phyloP scores from a whole-genome alignment of 768 basidiomycete genomes.

The Serendipita vermifera region DNA sequence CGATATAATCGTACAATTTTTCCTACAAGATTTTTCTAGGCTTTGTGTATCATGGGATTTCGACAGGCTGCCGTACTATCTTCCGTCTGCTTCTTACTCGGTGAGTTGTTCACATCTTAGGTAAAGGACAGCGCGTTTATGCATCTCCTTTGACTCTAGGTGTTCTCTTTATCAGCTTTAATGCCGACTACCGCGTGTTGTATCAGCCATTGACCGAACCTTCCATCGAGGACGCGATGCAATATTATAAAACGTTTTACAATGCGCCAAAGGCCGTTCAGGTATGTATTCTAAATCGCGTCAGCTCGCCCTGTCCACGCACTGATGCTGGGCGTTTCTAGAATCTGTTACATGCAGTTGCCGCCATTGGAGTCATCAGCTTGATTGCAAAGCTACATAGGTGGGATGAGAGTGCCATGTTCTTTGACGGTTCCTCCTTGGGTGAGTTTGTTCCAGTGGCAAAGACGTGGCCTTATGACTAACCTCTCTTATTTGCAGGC shows the following conservation, averaged over 20 bases:
- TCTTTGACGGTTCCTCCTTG: slow-evolving; percentile 83
- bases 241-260: slow-evolving; percentile 87
- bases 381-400: slow-evolving; percentile 66
- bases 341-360: slow-evolving; percentile 79
- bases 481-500: slow-evolving; percentile 29
- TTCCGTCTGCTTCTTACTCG: slow-evolving; percentile 81
- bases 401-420: slow-evolving; percentile 89
- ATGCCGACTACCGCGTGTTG: slow-evolving; percentile 76
- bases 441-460: slow-evolving; percentile 37
- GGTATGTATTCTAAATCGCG: slow-evolving; percentile 31
- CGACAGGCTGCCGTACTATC: slow-evolving; percentile 77
- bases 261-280: slow-evolving; percentile 90
- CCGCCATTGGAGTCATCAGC: slow-evolving; percentile 62
- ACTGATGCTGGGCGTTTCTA: slow-evolving; percentile 23
- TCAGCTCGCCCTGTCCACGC: slow-evolving; percentile 3
- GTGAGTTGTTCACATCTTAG: slow-evolving; percentile 29
- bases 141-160: slow-evolving; percentile 29
- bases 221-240: slow-evolving; percentile 60
- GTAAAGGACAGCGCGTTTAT: background rate
- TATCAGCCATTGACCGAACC: slow-evolving; percentile 55
- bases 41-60: slow-evolving; percentile 67
- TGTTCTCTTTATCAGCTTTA: slow-evolving; percentile 71
- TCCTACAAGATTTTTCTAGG: background rate
- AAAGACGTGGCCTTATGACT: background rate
- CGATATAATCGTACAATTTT: too few species aligned